Conservation (phyloP, 176 grass and related monocot species). For the Pharus latifolius region DNA sequence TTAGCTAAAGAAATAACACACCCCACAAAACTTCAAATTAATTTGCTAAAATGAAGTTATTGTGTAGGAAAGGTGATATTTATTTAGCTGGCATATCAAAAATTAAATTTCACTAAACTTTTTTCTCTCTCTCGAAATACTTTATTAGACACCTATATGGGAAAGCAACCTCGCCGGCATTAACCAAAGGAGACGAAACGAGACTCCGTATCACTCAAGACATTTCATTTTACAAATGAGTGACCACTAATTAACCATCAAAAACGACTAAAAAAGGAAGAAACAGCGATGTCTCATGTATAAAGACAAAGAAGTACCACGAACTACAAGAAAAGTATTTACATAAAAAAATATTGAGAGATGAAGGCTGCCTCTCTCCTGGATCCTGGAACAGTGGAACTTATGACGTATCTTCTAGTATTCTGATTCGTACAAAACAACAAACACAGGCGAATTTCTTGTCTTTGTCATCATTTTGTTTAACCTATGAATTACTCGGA, state of each 20-base stretch:
- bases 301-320: not conserved
- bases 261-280: not conserved
- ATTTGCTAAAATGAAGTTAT: not conserved
- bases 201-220: not conserved
- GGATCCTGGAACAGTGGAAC: not conserved
- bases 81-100: not conserved
- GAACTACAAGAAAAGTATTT: not conserved
- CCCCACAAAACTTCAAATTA: too few species aligned
- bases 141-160: not conserved
- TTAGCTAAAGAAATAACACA: too few species aligned
- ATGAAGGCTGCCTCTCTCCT: not conserved
- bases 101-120: not conserved
- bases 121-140: not conserved
- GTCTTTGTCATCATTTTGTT: not conserved
- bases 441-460: not conserved
- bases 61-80: not conserved
- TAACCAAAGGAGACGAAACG: not conserved
- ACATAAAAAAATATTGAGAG: not conserved
- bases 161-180: constrained; percentile 1
- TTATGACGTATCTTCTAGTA: not conserved
- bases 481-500: too few species aligned
- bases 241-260: not conserved
- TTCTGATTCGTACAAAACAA: not conserved
- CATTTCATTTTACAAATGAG: not conserved
- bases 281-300: not conserved